Percentiles rank a stretch among this genome's conserved stretches.
Evolutionary conservation across 2,329 filamentous ascomycete species (phyloP).

Genomic region (Fusarium sp.): DNA sequence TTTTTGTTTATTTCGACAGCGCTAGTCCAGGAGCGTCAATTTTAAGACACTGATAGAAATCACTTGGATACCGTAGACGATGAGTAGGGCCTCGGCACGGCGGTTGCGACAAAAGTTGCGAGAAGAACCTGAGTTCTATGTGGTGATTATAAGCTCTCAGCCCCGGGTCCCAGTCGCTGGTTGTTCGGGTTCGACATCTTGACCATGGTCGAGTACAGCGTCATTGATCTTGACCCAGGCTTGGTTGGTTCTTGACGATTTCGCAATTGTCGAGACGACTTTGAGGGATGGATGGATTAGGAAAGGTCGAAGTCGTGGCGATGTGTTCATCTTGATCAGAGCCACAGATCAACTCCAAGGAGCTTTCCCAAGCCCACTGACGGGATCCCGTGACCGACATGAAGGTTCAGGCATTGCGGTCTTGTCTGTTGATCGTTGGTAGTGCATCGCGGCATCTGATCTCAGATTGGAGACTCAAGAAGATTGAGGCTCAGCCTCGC

Average conservation of each 20-base stretch:
- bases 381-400: not conserved
- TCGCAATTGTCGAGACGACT: not conserved
- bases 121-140: not conserved
- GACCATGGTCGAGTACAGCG: not conserved
- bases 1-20: not conserved
- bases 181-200: not conserved
- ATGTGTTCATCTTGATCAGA: too few relatives aligned
- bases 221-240: not conserved
- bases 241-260: not conserved
- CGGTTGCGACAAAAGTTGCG: not conserved
- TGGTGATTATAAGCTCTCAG: not conserved
- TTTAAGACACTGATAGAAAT: not conserved
- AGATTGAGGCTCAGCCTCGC: not conserved
- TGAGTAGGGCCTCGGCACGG: not conserved
- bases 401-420: not conserved
- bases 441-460: not conserved
- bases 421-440: not conserved
- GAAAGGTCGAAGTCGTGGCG: too few relatives aligned
- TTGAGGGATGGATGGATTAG: not conserved
- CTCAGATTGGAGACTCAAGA: not conserved
- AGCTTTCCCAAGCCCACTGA: not conserved
- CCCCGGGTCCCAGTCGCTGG: not conserved
- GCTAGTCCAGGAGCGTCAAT: not conserved
- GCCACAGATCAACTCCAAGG: not conserved
- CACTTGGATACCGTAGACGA: not conserved